Conservation (phyloP, 768 basidiomycete species). For the Calocera viscosa region DNA sequence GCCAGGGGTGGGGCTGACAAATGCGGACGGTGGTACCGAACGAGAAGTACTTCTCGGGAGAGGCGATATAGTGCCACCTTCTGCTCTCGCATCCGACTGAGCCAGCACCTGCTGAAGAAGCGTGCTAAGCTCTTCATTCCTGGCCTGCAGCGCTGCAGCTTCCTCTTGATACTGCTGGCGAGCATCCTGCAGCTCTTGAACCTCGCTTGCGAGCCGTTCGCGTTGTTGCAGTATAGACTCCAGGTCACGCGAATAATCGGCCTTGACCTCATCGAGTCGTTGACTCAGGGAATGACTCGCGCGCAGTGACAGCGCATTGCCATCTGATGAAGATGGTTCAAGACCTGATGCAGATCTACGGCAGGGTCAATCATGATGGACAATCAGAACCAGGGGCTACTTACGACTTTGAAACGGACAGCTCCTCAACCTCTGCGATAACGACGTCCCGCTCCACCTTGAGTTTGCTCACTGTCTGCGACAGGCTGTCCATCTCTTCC, state of each 20-base stretch:
- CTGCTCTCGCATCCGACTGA: background rate
- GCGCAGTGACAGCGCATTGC: slow-evolving; percentile 29
- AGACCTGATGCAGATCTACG: background rate
- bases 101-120: slow-evolving; percentile 32
- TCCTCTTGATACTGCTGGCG: slow-evolving; percentile 84
- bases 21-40: background rate
- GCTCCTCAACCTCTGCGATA: slow-evolving; percentile 85
- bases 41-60: background rate
- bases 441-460: slow-evolving; percentile 84
- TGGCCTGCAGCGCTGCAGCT: slow-evolving; percentile 74
- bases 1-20: background rate
- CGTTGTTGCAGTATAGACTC: slow-evolving; percentile 71
- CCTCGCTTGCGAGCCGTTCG: slow-evolving; percentile 65
- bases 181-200: slow-evolving; percentile 72
- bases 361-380: slow-evolving; percentile 12
- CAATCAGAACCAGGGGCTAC: slow-evolving; percentile 19
- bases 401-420: slow-evolving; percentile 62
- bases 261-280: slow-evolving; percentile 76
- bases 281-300: slow-evolving; percentile 56
- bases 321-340: background rate
- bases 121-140: slow-evolving; percentile 87
- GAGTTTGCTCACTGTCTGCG: slow-evolving; percentile 74
- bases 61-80: background rate
- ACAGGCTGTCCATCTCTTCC: slow-evolving; percentile 67
- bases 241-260: slow-evolving; percentile 77